Conservation (phyloP, 202 grass and related monocot species). For the Saccharum hybrid region DNA sequence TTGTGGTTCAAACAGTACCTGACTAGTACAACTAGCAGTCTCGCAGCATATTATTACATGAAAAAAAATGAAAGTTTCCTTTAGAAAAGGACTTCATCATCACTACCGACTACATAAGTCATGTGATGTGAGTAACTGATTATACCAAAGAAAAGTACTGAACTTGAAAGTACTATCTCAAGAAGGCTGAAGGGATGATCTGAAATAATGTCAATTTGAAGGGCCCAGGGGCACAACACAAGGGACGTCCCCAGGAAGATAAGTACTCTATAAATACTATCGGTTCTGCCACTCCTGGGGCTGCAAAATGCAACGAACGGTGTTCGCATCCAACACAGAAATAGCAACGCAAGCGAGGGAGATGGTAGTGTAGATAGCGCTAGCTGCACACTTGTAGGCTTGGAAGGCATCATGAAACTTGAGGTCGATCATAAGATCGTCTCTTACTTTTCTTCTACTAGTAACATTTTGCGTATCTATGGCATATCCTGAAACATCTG, state of each 20-base stretch:
- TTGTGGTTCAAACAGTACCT: not conserved
- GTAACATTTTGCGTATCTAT: not conserved
- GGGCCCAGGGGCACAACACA: not conserved
- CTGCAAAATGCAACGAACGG: not conserved
- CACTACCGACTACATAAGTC: not conserved
- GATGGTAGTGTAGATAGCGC: not conserved
- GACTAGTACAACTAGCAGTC: too few species aligned
- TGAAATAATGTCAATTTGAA: not conserved
- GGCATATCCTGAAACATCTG: not conserved
- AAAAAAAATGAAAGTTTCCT: not conserved
- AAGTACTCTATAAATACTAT: not conserved
- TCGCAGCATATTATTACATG: too few species aligned
- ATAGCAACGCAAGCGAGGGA: not conserved
- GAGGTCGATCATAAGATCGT: not conserved
- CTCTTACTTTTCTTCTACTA: not conserved
- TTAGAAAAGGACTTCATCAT: not conserved
- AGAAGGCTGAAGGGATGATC: too few species aligned
- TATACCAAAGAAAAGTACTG: too few species aligned
- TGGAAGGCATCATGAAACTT: slow-evolving; percentile 16
- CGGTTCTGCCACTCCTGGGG: not conserved
- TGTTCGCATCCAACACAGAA: not conserved
- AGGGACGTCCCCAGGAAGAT: too few species aligned
- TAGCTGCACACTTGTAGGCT: not conserved
- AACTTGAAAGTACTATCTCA: not conserved
- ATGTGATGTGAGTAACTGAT: not conserved